phyloP scores from a whole-genome alignment of 140 eudicot genomes.

The Ambrosia hybrid region DNA sequence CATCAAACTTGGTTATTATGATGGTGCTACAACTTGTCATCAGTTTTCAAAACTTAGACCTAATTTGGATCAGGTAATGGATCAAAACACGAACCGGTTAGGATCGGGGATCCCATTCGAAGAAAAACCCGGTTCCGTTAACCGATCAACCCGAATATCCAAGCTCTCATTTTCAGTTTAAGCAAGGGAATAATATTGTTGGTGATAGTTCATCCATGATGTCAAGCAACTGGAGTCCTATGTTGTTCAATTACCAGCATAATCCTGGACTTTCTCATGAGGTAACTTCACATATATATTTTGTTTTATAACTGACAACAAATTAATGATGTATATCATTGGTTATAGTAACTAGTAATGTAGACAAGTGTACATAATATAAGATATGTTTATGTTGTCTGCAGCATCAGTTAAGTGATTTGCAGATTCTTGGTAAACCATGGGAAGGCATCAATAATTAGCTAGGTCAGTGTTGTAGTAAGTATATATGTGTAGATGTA shows the following conservation, averaged over 20 bases:
- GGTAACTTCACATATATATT: slow-evolving; percentile 27
- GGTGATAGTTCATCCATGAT: slow-evolving; percentile 18
- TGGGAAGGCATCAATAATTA: slow-evolving; percentile 42
- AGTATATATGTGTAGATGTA: neutral
- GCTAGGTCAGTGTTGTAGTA: slow-evolving; percentile 21
- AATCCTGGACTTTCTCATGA: slow-evolving; percentile 37
- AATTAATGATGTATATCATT: neutral
- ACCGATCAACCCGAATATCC: slow-evolving; percentile 19
- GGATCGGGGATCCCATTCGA: slow-evolving; percentile 40
- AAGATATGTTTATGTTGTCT: neutral
- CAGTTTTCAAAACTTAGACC: slow-evolving; percentile 19
- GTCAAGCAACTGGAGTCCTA: slow-evolving; percentile 39
- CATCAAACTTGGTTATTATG: slow-evolving; percentile 12
- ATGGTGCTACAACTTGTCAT: neutral
- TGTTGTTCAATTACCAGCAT: slow-evolving; percentile 39
- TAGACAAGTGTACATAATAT: neutral
- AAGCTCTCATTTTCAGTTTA: slow-evolving; percentile 21
- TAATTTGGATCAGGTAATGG: slow-evolving; percentile 25
- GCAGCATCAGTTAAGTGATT: slow-evolving; percentile 46
- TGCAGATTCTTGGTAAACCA: slow-evolving; percentile 32
- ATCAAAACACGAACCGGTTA: slow-evolving; percentile 31
- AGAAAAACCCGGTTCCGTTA: slow-evolving; percentile 26
- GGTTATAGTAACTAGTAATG: neutral
- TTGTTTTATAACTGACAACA: too few relatives aligned
- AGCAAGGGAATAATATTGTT: slow-evolving; percentile 26